Percentiles rank a stretch among this genome's conserved stretches.
Evolutionary conservation across 2,329 filamentous ascomycete genomes (phyloP).

Genomic region (Pleomassaria siparia): DNA sequence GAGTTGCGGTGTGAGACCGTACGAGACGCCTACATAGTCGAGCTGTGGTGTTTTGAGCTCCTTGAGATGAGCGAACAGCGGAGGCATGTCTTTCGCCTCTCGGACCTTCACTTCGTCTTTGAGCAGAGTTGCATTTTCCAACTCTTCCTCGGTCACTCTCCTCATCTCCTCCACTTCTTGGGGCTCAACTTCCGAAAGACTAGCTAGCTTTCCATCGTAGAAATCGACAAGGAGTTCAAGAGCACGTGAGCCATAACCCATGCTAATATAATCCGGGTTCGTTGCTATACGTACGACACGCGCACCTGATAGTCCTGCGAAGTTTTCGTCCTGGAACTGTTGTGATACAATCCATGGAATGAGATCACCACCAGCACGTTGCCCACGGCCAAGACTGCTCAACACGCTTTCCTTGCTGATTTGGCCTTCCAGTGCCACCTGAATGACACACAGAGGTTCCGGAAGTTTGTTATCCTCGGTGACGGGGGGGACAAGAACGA

Average conservation of each 20-base stretch:
- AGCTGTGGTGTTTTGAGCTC: conserved; percentile 78
- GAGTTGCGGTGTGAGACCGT: conserved; percentile 81
- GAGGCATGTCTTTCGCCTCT: conserved; percentile 89
- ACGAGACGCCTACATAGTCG: conserved; percentile 95
- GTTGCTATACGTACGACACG: conserved; percentile 93
- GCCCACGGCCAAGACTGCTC: conserved; percentile 84
- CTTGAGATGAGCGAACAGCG: conserved; percentile 83
- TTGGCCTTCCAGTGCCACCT: conserved; percentile 89
- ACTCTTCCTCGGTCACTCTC: conserved; percentile 78
- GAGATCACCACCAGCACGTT: conserved; percentile 85
- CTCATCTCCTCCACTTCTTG: conserved; percentile 64
- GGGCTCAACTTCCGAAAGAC: conserved; percentile 70
- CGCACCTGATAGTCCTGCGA: conserved; percentile 88
- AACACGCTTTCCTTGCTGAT: conserved; percentile 93
- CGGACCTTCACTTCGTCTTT: conserved; percentile 88
- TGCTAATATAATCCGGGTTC: conserved; percentile 86
- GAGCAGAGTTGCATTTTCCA: conserved; percentile 73
- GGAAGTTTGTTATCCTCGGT: conserved; percentile 78
- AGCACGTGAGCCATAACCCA: conserved; percentile 92
- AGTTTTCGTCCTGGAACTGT: conserved; percentile 97
- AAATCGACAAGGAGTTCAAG: conserved; percentile 86
- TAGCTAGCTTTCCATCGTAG: conserved; percentile 90
- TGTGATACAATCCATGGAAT: conserved; percentile 98
- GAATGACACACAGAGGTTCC: conserved; percentile 91
- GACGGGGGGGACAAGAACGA: conserved; percentile 86